Evolutionary conservation across 495 filamentous ascomycete species (phyloP).

Genomic region (Aspergillus conjunctus): DNA sequence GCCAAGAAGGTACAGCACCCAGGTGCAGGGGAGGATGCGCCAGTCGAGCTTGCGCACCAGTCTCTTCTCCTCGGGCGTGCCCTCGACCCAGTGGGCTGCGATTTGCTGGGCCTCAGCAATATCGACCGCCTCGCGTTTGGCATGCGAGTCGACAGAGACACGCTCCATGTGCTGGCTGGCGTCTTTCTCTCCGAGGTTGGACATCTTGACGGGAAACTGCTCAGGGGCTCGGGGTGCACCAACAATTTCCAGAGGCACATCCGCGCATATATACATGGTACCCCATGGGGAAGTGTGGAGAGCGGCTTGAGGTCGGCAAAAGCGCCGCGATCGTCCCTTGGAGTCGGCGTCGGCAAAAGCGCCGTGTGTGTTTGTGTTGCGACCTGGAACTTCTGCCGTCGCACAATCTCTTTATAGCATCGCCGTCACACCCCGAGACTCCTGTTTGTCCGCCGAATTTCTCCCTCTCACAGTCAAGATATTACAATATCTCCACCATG

Average conservation of each 20-base stretch:
- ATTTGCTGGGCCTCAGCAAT: slow-evolving; percentile 3
- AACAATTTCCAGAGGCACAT: not conserved
- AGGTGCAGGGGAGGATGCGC: slow-evolving; percentile 7
- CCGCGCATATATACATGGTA: not conserved
- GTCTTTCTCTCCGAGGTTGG: not conserved
- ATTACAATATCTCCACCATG: not conserved
- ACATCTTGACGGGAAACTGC: not conserved
- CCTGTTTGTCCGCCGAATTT: not conserved
- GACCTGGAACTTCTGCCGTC: not conserved
- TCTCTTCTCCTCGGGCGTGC: not conserved
- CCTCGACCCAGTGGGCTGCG: slow-evolving; percentile 1
- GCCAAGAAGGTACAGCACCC: not conserved
- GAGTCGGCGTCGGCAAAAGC: not conserved
- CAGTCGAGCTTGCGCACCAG: slow-evolving; percentile 9
- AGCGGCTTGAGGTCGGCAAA: not conserved
- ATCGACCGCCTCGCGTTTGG: not conserved
- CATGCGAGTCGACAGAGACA: not conserved
- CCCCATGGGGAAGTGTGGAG: not conserved
- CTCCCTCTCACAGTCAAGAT: not conserved
- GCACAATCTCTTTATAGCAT: not conserved
- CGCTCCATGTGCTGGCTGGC: not conserved
- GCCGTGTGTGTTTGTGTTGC: not conserved
- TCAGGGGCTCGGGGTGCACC: not conserved
- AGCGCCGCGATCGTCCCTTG: not conserved
- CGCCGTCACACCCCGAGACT: not conserved